phyloP scores from a whole-genome alignment of 805 yeast genomes.

The Teunomyces barrocoloradensis region DNA sequence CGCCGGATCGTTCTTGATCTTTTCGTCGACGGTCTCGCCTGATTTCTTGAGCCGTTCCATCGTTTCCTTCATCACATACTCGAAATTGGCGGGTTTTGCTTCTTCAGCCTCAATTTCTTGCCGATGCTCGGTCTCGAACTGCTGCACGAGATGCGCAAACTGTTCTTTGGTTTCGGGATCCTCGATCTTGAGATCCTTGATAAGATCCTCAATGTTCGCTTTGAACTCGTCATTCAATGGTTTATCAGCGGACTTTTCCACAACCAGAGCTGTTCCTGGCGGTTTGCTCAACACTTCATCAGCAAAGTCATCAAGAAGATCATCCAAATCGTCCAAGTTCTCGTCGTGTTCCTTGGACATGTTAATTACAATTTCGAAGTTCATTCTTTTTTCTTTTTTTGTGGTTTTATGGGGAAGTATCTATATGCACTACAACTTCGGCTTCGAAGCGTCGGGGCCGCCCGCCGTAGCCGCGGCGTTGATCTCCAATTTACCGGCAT shows the following conservation, averaged over 20 bases:
- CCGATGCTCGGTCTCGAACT: constrained; percentile 35
- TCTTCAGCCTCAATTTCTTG: constrained; percentile 27
- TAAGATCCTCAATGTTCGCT: constrained; percentile 39
- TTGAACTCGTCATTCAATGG: constrained; percentile 32
- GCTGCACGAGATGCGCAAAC: constrained; percentile 47
- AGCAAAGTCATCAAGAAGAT: constrained; percentile 80
- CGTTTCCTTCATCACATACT: constrained; percentile 75
- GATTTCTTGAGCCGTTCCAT: constrained; percentile 75
- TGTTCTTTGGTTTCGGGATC: constrained; percentile 53
- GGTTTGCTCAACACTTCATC: constrained; percentile 64
- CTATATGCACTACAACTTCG: constrained; percentile 38
- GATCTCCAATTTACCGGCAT: constrained; percentile 51
- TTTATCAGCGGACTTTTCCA: constrained; percentile 11
- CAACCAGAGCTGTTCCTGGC: constrained; percentile 45
- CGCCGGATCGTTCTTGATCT: constrained; percentile 44
- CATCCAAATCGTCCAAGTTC: constrained; percentile 75
- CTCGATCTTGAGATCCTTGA: constrained; percentile 46
- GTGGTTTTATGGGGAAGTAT: neutral
- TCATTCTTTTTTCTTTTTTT: neutral
- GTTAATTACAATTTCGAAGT: neutral
- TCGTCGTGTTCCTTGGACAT: constrained; percentile 27
- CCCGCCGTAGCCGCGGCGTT: constrained; percentile 59
- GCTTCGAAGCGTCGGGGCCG: constrained; percentile 45
- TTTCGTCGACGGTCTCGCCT: constrained; percentile 67
- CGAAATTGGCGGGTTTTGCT: constrained; percentile 47